phyloP scores from a whole-genome alignment of 2,329 filamentous ascomycete genomes.

The Colletotrichum phormii region DNA sequence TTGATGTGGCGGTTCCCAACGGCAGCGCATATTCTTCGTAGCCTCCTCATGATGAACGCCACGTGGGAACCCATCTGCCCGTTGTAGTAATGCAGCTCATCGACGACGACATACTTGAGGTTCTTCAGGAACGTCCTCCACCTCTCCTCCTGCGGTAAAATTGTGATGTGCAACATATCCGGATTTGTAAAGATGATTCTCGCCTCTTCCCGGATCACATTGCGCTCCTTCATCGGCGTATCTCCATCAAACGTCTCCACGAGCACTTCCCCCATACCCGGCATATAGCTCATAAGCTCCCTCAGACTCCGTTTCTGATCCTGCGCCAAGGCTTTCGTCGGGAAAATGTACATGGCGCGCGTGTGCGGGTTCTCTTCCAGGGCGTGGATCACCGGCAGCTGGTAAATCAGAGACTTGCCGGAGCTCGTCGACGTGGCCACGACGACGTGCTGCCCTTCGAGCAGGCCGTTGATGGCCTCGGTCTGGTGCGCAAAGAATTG shows the following conservation, averaged over 20 bases:
- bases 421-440: conserved; percentile 96
- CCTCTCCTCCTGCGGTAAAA: conserved; percentile 88
- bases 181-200: conserved; percentile 97
- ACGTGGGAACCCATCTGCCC: conserved; percentile 94
- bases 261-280: conserved; percentile 77
- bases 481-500: conserved; percentile 92
- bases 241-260: conserved; percentile 98
- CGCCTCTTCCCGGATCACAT: conserved; percentile 85
- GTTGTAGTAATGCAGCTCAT: conserved; percentile 96
- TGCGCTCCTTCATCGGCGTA: conserved; percentile 84
- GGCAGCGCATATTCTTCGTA: conserved; percentile 89
- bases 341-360: conserved; percentile 97
- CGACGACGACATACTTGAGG: conserved; percentile 88
- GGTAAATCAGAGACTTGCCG: conserved; percentile 98
- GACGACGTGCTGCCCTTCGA: conserved; percentile 87
- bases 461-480: conserved; percentile 89
- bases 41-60: conserved; percentile 90
- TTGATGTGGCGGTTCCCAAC: conserved; percentile 87
- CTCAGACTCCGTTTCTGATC: conserved; percentile 91
- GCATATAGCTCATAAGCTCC: conserved; percentile 85
- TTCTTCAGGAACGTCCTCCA: conserved; percentile 93
- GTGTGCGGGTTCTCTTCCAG: conserved; percentile 82
- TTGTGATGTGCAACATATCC: conserved; percentile 96
- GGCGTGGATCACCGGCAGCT: conserved; percentile 89
- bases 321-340: conserved; percentile 95